phyloP scores from a whole-genome alignment of 139 green algal species.

The Asterochloris sp. region DNA sequence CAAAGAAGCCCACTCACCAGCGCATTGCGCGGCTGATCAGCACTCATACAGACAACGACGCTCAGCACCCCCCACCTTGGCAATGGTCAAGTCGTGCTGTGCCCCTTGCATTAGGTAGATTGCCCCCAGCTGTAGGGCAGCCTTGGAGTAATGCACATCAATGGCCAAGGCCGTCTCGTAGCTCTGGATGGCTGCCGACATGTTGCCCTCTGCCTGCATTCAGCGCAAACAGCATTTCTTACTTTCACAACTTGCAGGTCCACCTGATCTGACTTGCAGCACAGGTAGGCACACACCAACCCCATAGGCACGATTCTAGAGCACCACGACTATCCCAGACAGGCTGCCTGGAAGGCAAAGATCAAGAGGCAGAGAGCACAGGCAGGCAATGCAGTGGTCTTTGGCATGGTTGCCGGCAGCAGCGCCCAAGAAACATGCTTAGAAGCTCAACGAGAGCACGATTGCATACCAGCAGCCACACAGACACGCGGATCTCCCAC shows the following conservation, averaged over 20 bases:
- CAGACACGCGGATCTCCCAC: neutral
- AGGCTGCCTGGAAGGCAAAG: neutral
- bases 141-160: slow-evolving; percentile 17
- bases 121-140: neutral
- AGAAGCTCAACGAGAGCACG: too few species aligned
- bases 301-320: neutral
- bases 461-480: too few species aligned
- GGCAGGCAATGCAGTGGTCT: too few species aligned
- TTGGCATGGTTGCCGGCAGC: too few species aligned
- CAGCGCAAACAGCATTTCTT: neutral
- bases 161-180: slow-evolving; percentile 12
- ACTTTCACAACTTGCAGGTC: neutral
- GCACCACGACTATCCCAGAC: neutral
- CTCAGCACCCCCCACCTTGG: neutral
- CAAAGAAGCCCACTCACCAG: too few species aligned
- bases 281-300: neutral
- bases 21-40: too few species aligned
- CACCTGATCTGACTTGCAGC: neutral
- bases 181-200: slow-evolving; percentile 9
- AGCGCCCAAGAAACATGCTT: too few species aligned
- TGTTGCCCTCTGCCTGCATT: slow-evolving; percentile 8
- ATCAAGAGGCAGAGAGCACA: too few species aligned
- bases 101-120: neutral
- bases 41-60: too few species aligned
- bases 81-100: slow-evolving; percentile 5